phyloP scores from a whole-genome alignment of 768 basidiomycete species.

The Dentipellis fragilis region DNA sequence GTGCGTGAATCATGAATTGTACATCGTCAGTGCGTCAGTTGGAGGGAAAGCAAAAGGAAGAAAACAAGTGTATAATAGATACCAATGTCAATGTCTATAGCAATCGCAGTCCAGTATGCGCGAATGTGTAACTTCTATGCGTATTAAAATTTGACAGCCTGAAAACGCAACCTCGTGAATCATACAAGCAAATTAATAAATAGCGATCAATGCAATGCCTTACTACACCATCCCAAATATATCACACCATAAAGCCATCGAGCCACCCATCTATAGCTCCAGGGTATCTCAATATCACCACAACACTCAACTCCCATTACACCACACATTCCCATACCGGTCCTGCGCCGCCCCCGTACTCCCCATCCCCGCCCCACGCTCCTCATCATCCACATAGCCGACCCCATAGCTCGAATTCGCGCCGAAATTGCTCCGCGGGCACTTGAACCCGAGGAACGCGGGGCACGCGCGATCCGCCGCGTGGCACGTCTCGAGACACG shows the following conservation, averaged over 20 bases:
- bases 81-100: no score
- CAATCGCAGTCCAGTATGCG: no score
- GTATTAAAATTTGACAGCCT: no score
- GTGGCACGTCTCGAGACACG: constrained; percentile 74
- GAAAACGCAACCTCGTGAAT: no score
- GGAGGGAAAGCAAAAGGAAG: not conserved
- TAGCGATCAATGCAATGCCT: no score
- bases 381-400: constrained; percentile 44
- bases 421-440: constrained; percentile 52
- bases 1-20: not conserved
- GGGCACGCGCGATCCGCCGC: constrained; percentile 72
- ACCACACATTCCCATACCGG: constrained; percentile 70
- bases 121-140: no score
- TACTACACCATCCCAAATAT: no score
- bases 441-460: constrained; percentile 56
- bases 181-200: no score
- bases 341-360: constrained; percentile 49
- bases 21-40: not conserved
- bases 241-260: no score
- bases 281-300: no score
- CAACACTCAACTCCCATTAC: constrained; percentile 17
- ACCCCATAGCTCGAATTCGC: constrained; percentile 66
- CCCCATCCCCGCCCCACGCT: constrained; percentile 34
- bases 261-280: no score
- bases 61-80: not conserved